Percentiles rank a stretch among this genome's conserved stretches.
Evolutionary conservation across 106 monocot genomes (phyloP).

Genomic region (Xerophyta viscosa): DNA sequence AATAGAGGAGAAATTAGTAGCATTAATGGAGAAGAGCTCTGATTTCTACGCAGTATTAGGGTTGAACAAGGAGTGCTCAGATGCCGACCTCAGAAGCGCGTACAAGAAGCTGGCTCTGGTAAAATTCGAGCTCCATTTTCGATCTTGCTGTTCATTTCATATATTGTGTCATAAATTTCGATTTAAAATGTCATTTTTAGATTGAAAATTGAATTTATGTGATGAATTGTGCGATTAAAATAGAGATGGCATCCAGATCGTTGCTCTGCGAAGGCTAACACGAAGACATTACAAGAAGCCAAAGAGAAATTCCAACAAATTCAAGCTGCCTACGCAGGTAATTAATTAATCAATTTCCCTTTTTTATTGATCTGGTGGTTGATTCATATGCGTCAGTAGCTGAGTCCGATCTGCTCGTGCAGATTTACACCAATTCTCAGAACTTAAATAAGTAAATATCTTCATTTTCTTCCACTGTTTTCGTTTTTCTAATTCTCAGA

Average conservation of each 20-base stretch:
- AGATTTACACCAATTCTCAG: conserved; percentile 1
- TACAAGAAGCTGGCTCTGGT: conserved; percentile 96
- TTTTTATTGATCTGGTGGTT: too few species aligned
- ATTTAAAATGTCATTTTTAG: not conserved
- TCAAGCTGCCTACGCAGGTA: conserved; percentile 82
- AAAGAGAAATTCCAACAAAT: conserved; percentile 84
- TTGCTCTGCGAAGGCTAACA: conserved; percentile 36
- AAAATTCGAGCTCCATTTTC: not conserved
- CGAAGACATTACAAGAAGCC: conserved; percentile 38
- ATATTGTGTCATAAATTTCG: not conserved
- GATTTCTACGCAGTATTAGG: conserved; percentile 81
- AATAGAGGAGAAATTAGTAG: too few species aligned
- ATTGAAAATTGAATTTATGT: not conserved
- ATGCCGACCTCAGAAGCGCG: conserved; percentile 55
- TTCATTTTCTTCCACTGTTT: not conserved
- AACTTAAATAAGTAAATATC: not conserved
- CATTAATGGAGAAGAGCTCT: conserved; percentile 7
- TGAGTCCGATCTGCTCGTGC: too few species aligned
- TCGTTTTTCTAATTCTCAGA: not conserved
- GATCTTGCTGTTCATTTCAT: too few species aligned
- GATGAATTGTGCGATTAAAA: not conserved
- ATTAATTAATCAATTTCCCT: not conserved
- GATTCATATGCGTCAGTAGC: too few species aligned
- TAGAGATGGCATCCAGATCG: conserved; percentile 97
- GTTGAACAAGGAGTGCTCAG: conserved; percentile 83